Evolutionary conservation across 805 yeast species (phyloP), one percentile per base, ranked within the genome.

Genomic region (Pachysolen tannophilus): DNA sequence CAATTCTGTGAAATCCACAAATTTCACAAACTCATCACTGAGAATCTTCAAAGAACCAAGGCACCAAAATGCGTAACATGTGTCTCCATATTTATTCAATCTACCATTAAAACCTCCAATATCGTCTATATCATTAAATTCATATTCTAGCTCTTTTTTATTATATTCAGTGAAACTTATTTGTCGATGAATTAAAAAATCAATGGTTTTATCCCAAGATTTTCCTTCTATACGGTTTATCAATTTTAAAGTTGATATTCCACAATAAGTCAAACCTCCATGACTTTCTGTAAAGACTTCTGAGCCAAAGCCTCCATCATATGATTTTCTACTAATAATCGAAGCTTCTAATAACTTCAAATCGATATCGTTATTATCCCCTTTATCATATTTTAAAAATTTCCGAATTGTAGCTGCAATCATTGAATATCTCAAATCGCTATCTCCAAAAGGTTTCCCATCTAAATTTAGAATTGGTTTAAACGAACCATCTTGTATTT

Each of bases 61-160:
- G 30, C 75, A 71, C 96, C 96, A 87, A 67, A 86, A 87, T 6
- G 81, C 72, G 50, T 87, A 87, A 59, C 97, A 87, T 0, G 94
- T 81, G 55, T 87, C 97, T 3, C 82, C 82, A 38, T 66, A 69
- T 53, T 87, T 87, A 53, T 85, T 85, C n/a, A 73, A 76, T 31
- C 97, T 64, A 1, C 97, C 97, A 53, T 86, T 84, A 51, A 83
- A 77, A 0, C 90, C 90, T 2, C 96, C 96, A 34, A 58, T 57
- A 48, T 81, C 90, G 2, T 52, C 57, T 0, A 33, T 43, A 44
- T 73, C 78, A 34, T 55, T 55, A 32, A 49, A 48, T 14, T 52
- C 61, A 32, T 49, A 35, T 6, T 58, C 65, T 7, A 37, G 21
- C 10, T 45, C 36, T 2, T 26, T 28, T 3, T 43, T 42, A 24